Base-by-base conservation (phyloP, 2,329 filamentous ascomycete genomes). In the Lachnellula arida region DNA sequence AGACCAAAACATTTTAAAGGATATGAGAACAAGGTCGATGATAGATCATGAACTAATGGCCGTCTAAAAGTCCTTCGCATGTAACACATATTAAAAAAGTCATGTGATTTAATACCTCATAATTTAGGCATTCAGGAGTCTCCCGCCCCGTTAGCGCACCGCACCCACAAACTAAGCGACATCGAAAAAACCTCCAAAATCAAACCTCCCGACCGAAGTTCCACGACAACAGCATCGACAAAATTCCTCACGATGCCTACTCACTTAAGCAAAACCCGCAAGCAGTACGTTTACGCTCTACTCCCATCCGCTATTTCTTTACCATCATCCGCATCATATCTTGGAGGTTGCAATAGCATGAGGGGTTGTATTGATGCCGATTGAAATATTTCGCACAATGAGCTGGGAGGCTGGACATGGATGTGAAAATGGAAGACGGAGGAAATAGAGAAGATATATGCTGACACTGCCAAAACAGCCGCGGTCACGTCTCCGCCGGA, bases 401-500 rank as follows among this genome's bases (percentile, higher is more conserved):
- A 46, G 46, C 23, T 22, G 39, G 22, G 12, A 47, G 37, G 3
- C 49, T 42, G 17, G 11, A n/a, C 19, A 34, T n/a, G 35, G 14
- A 48, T 35, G 40, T 12, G 25, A 53, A 39, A 17, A 28, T 8
- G 40, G n/a, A 51, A 32, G 22, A 25, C 2, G 49, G 35, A 47
- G 35, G 42, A 28, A 44, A 56, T 22, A 32, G 39, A 55, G 19
- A 22, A 54, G 43, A 61, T 49, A 53, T 55, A 56, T 55, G 63
- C 67, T 73, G 62, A 73, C 63, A 57, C 59, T 59, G 68, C 49
- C 60, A 43, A 40, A 39, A 55, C 53, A 91, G 88, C 83, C 91
- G 93, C 83, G 93, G 93, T 79, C 91, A 99, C 82, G 94, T 99
- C 76, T 95, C 89, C 74, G 91, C 91, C 84, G 94, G 94, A 84